Evolutionary conservation across 768 basidiomycete genomes (phyloP).

Genomic region (Mycena venus): DNA sequence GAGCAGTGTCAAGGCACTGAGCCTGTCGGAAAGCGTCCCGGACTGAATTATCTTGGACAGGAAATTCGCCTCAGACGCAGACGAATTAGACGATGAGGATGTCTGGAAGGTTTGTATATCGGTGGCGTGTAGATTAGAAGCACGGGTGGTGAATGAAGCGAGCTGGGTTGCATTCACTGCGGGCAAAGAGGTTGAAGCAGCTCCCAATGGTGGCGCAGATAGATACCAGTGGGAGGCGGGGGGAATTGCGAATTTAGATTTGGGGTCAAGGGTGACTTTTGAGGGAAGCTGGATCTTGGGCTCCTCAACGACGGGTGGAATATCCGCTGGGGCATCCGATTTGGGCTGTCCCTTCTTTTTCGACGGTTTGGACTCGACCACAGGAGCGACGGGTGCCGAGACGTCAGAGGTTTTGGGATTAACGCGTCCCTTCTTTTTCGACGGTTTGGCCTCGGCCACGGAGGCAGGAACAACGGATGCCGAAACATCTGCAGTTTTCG

Average conservation of each 20-base stretch:
- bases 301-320: slow-evolving; percentile 10
- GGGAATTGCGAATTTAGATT: slow-evolving; percentile 53
- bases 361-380: slow-evolving; percentile 20
- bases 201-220: slow-evolving; percentile 55
- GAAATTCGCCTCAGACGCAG: slow-evolving; percentile 85
- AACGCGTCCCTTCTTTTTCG: slow-evolving; percentile 25
- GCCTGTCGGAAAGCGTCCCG: slow-evolving; percentile 92
- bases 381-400: neutral
- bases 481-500: slow-evolving; percentile 20
- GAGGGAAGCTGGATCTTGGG: slow-evolving; percentile 47
- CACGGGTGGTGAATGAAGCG: slow-evolving; percentile 58
- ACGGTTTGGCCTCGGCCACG: slow-evolving; percentile 9
- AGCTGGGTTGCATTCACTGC: slow-evolving; percentile 60
- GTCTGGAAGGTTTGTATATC: slow-evolving; percentile 62
- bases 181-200: slow-evolving; percentile 42
- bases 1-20: slow-evolving; percentile 91
- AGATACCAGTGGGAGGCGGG: slow-evolving; percentile 71
- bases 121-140: slow-evolving; percentile 54
- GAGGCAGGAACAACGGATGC: neutral
- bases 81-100: slow-evolving; percentile 66
- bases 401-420: slow-evolving; percentile 21
- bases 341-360: slow-evolving; percentile 37
- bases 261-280: slow-evolving; percentile 52
- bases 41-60: slow-evolving; percentile 86
- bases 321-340: slow-evolving; percentile 24